Evolutionary conservation across 2,329 filamentous ascomycete genomes (phyloP).

Genomic region (Kalaharituber pfeilii): DNA sequence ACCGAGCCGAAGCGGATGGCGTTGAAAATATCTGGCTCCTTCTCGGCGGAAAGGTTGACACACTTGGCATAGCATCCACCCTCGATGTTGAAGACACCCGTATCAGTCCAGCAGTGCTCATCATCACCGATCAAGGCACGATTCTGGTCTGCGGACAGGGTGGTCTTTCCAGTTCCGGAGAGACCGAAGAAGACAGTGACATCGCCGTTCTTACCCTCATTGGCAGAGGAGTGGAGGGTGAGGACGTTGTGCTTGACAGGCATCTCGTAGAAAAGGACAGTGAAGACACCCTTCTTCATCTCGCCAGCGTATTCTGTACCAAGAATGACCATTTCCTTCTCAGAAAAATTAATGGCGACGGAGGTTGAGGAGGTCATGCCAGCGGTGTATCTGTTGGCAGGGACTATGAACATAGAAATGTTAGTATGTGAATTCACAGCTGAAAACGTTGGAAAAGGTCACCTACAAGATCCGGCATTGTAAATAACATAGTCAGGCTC

Average conservation of each 20-base stretch:
- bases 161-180: slow-evolving; percentile 97
- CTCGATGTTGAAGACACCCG: slow-evolving; percentile 97
- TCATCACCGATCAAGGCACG: slow-evolving; percentile 93
- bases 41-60: slow-evolving; percentile 91
- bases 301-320: slow-evolving; percentile 96
- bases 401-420: slow-evolving; percentile 36
- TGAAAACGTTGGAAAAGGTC: no score
- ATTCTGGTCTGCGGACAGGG: slow-evolving; percentile 90
- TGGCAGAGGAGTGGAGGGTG: slow-evolving; percentile 94
- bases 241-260: slow-evolving; percentile 98
- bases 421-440: no score
- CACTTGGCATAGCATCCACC: slow-evolving; percentile 99
- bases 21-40: slow-evolving; percentile 94
- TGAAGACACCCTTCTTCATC: slow-evolving; percentile 98
- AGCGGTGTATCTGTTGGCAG: slow-evolving; percentile 91
- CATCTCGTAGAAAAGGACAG: slow-evolving; percentile 99
- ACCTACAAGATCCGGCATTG: slow-evolving; percentile 67
- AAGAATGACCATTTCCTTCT: slow-evolving; percentile 99
- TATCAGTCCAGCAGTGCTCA: slow-evolving; percentile 98
- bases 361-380: slow-evolving; percentile 98
- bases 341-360: slow-evolving; percentile 95
- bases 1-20: slow-evolving; percentile 95
- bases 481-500: slow-evolving; percentile 99
- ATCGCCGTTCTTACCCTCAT: slow-evolving; percentile 85
- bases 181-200: slow-evolving; percentile 99